A percentile compares a stretch with the other conserved stretches of the same genome.
Conservation (phyloP, 306 rosid species). For the Neltuma alba region DNA sequence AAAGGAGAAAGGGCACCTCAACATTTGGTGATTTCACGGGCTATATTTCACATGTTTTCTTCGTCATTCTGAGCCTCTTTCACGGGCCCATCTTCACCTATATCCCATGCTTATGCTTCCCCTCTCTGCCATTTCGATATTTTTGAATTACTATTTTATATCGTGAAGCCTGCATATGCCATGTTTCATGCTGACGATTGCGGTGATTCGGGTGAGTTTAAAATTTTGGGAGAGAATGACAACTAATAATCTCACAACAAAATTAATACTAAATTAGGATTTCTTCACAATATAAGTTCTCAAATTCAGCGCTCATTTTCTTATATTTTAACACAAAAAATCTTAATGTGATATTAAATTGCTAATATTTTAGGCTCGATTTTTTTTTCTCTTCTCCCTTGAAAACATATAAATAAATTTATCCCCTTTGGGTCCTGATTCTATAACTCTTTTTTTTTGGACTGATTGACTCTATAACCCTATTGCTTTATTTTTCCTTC, state of each 20-base stretch:
- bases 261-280: too few species aligned
- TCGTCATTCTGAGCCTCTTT: constrained; percentile 64
- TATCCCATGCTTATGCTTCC: constrained; percentile 50
- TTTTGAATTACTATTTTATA: neutral
- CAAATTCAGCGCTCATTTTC: too few species aligned
- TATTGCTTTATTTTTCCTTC: neutral
- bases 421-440: neutral
- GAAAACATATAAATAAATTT: too few species aligned
- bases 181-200: neutral
- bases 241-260: too few species aligned
- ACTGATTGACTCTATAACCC: too few species aligned
- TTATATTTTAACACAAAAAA: too few species aligned
- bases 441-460: too few species aligned
- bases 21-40: constrained; percentile 72
- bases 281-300: too few species aligned
- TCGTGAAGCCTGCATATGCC: neutral
- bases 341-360: too few species aligned
- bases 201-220: neutral
- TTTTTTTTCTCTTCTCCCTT: too few species aligned
- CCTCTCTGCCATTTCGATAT: neutral
- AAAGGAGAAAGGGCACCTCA: constrained; percentile 54
- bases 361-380: too few species aligned
- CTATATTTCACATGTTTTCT: constrained; percentile 87
- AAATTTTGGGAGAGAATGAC: neutral
- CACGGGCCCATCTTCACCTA: constrained; percentile 68